These are phyloP conservation scores for Mariannaea elegans DNA, from an alignment of 2,329 filamentous ascomycete species.

Conservation along the genomic window DNA sequence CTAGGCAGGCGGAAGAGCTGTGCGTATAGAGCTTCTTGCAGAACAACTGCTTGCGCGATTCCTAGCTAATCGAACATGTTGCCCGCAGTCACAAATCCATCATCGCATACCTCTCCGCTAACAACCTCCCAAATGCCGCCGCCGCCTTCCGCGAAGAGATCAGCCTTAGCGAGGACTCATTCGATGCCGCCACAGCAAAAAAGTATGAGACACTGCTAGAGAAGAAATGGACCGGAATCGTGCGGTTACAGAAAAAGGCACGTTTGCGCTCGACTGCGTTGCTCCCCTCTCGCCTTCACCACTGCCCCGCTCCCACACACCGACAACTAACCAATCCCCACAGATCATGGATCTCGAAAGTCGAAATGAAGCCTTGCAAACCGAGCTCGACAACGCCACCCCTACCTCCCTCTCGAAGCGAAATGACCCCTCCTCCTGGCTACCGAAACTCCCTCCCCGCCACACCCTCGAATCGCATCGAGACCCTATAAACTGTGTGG, in stretches of 20 bases:
- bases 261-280: slow-evolving; percentile 25
- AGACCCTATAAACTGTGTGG: slow-evolving; percentile 82
- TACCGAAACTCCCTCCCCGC: slow-evolving; percentile 82
- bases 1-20: slow-evolving; percentile 89
- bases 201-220: slow-evolving; percentile 94
- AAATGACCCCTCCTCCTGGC: slow-evolving; percentile 80
- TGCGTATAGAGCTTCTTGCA: slow-evolving; percentile 57
- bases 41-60: slow-evolving; percentile 18
- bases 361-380: slow-evolving; percentile 75
- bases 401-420: slow-evolving; percentile 71
- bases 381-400: slow-evolving; percentile 85
- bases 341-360: slow-evolving; percentile 95
- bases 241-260: slow-evolving; percentile 95
- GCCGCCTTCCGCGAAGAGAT: slow-evolving; percentile 79
- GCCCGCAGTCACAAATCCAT: slow-evolving; percentile 84
- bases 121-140: slow-evolving; percentile 75
- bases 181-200: slow-evolving; percentile 84
- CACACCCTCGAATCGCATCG: slow-evolving; percentile 87
- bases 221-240: slow-evolving; percentile 98
- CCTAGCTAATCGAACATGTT: slow-evolving; percentile 30
- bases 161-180: slow-evolving; percentile 72
- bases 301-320: slow-evolving; percentile 11
- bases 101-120: slow-evolving; percentile 84
- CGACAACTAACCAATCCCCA: slow-evolving; percentile 9
- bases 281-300: neutral